Conservation (phyloP, 331 rosid genomes). For the Erythrophleum ivorense region DNA sequence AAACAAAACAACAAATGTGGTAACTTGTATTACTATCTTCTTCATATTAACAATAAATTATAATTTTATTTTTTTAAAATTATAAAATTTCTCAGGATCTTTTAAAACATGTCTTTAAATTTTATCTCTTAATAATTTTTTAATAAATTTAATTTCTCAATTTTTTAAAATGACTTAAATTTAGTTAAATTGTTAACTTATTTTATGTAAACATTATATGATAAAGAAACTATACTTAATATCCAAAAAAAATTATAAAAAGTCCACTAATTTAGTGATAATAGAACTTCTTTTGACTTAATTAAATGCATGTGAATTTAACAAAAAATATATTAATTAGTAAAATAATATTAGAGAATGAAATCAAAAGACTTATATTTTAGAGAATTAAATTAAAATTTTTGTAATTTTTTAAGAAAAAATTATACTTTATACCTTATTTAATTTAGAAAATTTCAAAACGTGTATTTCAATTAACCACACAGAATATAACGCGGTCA, state of each 20-base stretch:
- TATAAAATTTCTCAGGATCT: neutral
- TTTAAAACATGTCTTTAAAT: neutral
- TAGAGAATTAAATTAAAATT: neutral
- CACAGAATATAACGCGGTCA: neutral
- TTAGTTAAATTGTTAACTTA: neutral
- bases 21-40: neutral
- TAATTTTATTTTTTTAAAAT: neutral
- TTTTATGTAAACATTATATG: neutral
- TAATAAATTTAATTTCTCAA: neutral
- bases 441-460: neutral
- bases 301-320: neutral
- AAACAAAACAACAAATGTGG: too few relatives aligned
- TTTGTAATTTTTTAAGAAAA: neutral
- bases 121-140: neutral
- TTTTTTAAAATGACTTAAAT: neutral
- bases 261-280: neutral
- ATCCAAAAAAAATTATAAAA: neutral
- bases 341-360: neutral
- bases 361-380: neutral
- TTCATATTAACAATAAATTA: neutral
- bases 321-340: neutral
- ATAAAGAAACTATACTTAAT: neutral
- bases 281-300: neutral
- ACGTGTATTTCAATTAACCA: neutral
- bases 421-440: neutral